These are phyloP conservation scores for Boletus pseudo-olivaceus DNA, from an alignment of 768 basidiomycete species.

Conservation along the genomic window DNA sequence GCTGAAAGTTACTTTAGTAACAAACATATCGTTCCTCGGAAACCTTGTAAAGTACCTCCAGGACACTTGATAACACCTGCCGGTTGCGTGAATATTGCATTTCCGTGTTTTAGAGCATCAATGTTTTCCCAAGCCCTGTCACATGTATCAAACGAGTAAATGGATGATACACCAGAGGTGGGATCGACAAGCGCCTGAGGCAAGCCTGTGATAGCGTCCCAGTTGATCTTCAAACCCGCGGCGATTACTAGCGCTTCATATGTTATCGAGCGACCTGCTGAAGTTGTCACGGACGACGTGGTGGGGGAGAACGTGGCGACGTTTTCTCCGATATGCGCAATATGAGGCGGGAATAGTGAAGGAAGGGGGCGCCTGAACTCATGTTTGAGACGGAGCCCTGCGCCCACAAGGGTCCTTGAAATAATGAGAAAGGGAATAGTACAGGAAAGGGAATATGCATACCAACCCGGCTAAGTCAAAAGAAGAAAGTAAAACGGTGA, in stretches of 20 bases:
- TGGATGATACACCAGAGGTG: conserved; percentile 79
- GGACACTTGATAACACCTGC: conserved; percentile 92
- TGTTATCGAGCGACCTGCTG: conserved; percentile 60
- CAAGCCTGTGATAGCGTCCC: conserved; percentile 70
- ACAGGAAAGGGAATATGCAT: conserved; percentile 16
- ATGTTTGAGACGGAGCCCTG: conserved; percentile 74
- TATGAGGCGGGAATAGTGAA: conserved; percentile 70
- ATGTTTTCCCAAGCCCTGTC: conserved; percentile 89
- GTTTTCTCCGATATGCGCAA: conserved; percentile 67
- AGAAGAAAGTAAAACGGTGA: background rate
- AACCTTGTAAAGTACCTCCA: conserved; percentile 50
- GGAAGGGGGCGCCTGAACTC: conserved; percentile 63
- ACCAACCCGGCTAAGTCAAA: conserved; percentile 80
- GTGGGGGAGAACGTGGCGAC: conserved; percentile 74
- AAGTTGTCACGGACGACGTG: conserved; percentile 68
- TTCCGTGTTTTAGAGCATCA: conserved; percentile 67
- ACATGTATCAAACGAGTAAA: conserved; percentile 86
- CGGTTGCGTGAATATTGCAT: conserved; percentile 94
- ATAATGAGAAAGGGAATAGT: conserved; percentile 1
- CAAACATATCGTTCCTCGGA: background rate
- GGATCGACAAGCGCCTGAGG: conserved; percentile 73
- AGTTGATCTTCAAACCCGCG: conserved; percentile 85
- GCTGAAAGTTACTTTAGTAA: conserved; percentile 39
- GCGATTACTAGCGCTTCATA: conserved; percentile 91
- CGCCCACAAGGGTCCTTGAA: conserved; percentile 83